Base-by-base conservation (phyloP, 2,329 filamentous ascomycete genomes). In the Daldinia eschscholtzii region DNA sequence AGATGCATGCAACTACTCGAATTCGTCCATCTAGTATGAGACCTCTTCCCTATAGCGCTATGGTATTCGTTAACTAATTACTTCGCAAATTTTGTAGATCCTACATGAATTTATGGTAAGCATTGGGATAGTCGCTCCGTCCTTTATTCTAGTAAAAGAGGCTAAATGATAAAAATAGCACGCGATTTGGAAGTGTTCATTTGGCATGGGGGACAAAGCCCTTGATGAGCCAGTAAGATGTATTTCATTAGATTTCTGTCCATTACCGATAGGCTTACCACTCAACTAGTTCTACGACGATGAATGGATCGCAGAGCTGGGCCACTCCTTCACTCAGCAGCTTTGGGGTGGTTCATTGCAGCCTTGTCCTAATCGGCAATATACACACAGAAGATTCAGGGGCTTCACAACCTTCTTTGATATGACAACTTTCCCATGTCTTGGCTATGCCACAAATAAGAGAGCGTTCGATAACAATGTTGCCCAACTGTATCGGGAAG, bases 91-190 rank as follows among this genome's bases (percentile, higher is more conserved):
- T 37, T 33, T 15, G 6, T 37, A 67, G 65, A 12, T 67, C 0
- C 6, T 67, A 2, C 65, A 67, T 33, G 65, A 67, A 26, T 23
- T 60, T 23, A 9, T 9, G 55, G 64, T 67, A 30, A 39, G 58
- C 13, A 3, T 58, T 33, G 30, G 30, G 20, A 33, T 2, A 4
- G 4, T n/a, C 26, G 15, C 37, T 28, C 15, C 20, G 6, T 13
- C 12, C 3, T 6, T 1, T 13, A 1, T 42, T 39, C 3, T 3
- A 2, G 7, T 10, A 13, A 37, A 20, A 5, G 52, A 37, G 18
- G 15, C 63, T 65, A 15, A 65, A 41, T 28, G 9, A 9, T 52
- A n/a, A 4, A 15, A 30, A 12, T 58, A 66, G 64, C 64, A 66
- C n/a, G 52, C 58, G 28, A 7, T 39, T 6, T 37, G 30, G 30